Evolutionary conservation across 768 basidiomycete genomes (phyloP), one percentile per base, ranked within the genome.

Genomic region (Pisolithus orientalis): DNA sequence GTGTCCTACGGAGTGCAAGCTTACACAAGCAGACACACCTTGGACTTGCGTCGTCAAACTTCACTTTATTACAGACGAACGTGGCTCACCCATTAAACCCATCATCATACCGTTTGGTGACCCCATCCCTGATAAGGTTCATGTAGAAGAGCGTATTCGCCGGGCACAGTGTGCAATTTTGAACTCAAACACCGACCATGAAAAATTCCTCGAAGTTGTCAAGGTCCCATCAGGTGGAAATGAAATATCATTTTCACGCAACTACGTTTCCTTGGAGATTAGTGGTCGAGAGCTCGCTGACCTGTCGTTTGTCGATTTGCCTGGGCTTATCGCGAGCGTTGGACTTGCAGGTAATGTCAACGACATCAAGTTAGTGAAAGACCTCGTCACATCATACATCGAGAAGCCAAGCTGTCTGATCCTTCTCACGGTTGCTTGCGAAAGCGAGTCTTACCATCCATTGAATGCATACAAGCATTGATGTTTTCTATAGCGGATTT

Each of bases 321-420:
- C 84, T 3, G 82, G 83, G 39, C 67, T 86, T 24, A 85, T 85
- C 48, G 82, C 78, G 0, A 81, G 75, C 25, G 77, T 80, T 2
- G 72, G 78, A 3, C 62, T 54, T 50, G 70, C 67, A 51, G 78
- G 83, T 1, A 75, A 80, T 45, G 67, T 67, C 3, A 65, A 70
- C 11, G 85, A 90, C 52, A 83, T 87, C 38, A 72, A 74, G 11
- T 34, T 34, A 11, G 34, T 34, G 13, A 34, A 34, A 34, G 14
- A 14, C 34, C 34, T 34, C 13, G 34, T 34, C 14, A 34, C 34
- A 13, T 34, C 34, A 58, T 0, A 87, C 55, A 87, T 90, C 44
- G 67, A 72, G 50, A 81, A 77, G 53, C 77, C 79, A 0, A 87
- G 84, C 49, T 87, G 87, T 39, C 79, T 90, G 0, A 82, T 89